Conservation (phyloP, 106 monocot species). For the Platanthera zijinensis region DNA sequence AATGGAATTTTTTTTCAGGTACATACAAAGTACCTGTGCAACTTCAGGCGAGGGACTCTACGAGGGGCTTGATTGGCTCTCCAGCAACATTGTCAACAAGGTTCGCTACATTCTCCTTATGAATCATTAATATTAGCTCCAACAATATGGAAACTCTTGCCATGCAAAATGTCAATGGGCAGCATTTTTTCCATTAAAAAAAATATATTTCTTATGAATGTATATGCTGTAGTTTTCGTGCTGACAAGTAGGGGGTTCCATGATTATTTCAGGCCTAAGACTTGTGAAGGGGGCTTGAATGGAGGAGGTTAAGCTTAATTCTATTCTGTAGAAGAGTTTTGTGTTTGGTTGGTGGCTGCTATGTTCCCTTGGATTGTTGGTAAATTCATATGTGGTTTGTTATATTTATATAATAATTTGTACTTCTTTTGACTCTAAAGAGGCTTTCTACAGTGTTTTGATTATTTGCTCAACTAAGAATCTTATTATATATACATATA, state of each 20-base stretch:
- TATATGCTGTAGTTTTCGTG: background rate
- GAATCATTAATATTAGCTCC: background rate
- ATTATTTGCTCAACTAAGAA: background rate
- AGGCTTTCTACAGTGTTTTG: background rate
- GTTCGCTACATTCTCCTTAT: background rate
- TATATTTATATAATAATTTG: background rate
- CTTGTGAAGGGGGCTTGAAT: background rate
- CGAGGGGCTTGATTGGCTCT: conserved; percentile 12
- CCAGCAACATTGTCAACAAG: conserved; percentile 10
- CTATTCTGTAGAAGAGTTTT: background rate
- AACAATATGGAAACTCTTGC: background rate
- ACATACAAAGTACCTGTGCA: conserved; percentile 13
- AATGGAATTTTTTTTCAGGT: conserved; percentile 1
- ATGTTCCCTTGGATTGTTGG: background rate
- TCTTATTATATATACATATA: background rate
- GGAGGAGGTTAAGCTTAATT: background rate
- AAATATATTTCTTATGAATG: background rate
- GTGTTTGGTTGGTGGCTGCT: background rate
- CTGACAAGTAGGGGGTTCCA: background rate
- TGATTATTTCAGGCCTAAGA: background rate
- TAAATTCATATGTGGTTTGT: background rate
- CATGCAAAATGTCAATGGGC: background rate
- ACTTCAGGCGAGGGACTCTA: conserved; percentile 10
- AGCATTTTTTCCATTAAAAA: background rate
- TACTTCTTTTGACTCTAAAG: background rate